Evolutionary conservation across 129 eudicot genomes (phyloP), one percentile per base, ranked within the genome.

Genomic region (Tagetes erecta): DNA sequence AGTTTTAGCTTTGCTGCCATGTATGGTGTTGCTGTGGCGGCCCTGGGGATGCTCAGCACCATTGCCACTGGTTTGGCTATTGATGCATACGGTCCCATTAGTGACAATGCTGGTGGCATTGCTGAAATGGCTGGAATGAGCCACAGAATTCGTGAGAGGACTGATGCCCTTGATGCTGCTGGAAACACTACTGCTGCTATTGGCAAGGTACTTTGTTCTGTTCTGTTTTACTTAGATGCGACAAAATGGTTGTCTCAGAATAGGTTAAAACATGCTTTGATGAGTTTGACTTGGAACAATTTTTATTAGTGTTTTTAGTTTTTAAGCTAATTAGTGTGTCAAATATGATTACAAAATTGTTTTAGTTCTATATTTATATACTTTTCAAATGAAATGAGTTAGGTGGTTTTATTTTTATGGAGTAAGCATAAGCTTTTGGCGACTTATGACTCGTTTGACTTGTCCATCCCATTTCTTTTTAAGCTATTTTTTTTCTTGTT

Each of bases 41-140:
- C 97, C 36, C 92, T 88, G 35, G 97, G 96, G 53, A 91, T 91
- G 97, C 82, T 91, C 47, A 86, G 92, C 84, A 88, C 97, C 74
- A 84, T 91, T 5, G 97, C 97, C 38, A 92, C 97, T 40, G 92
- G 97, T n/a, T 83, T 89, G 74, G 96, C 97, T 38, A 87, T 92
- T 8, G 97, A 89, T 62, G 97, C 97, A 6, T 92, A 89, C 72
- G 97, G 97, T 62, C 96, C 97, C 51, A 89, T 92, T 84, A 88
- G 91, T 80, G 96, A 91, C 83, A 91, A 91, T 82, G 96, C 97
- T 37, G 91, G 97, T 6, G 96, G 97, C 6, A 92, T 92, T 33
- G 97, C 97, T 39, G 91, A 89, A 85, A 92, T 89, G 97, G 97
- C 97, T 3, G 96, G 97, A 7, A 89, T 92, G 97, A 87, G 93